A percentile compares a stretch with the other conserved stretches of the same genome.
phyloP scores from a whole-genome alignment of 2,329 filamentous ascomycete genomes.

The Tolypocladium guangdongense region DNA sequence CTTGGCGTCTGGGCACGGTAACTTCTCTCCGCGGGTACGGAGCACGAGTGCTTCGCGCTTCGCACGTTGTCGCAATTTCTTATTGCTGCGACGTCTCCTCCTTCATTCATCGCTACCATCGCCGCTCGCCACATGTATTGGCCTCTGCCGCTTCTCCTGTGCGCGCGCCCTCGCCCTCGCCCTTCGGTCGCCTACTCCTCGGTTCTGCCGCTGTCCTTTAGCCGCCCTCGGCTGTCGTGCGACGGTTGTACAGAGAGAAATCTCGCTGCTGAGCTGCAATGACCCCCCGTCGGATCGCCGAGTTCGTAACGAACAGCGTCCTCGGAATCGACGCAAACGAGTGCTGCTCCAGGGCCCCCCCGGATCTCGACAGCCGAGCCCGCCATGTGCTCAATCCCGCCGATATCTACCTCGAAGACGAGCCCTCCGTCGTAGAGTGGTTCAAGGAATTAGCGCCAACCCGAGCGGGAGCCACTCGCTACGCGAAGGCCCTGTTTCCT shows the following conservation, averaged over 20 bases:
- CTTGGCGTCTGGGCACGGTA: neutral
- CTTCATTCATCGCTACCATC: neutral
- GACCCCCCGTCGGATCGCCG: neutral
- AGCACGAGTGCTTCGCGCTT: too few relatives aligned
- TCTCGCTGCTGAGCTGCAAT: neutral
- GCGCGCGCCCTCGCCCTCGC: neutral
- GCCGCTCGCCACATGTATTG: neutral
- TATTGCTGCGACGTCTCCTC: neutral
- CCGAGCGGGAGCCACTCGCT: slow-evolving; percentile 31
- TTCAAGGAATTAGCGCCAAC: slow-evolving; percentile 43
- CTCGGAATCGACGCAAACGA: slow-evolving; percentile 21
- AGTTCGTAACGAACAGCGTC: slow-evolving; percentile 15
- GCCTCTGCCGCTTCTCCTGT: neutral
- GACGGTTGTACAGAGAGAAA: neutral
- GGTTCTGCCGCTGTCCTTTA: neutral
- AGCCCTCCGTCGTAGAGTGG: slow-evolving; percentile 56
- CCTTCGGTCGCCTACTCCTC: neutral
- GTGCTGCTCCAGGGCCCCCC: slow-evolving; percentile 14
- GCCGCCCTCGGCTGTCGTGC: neutral
- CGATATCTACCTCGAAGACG: slow-evolving; percentile 44
- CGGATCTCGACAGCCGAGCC: slow-evolving; percentile 14
- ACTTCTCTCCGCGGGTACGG: neutral
- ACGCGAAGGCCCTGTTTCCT: slow-evolving; percentile 47
- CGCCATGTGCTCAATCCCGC: slow-evolving; percentile 13
- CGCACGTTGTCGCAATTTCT: neutral